These are phyloP conservation scores for Stygiomarasmius scandens DNA, from an alignment of 1,284 basidiomycete genomes.

Conservation along the genomic window DNA sequence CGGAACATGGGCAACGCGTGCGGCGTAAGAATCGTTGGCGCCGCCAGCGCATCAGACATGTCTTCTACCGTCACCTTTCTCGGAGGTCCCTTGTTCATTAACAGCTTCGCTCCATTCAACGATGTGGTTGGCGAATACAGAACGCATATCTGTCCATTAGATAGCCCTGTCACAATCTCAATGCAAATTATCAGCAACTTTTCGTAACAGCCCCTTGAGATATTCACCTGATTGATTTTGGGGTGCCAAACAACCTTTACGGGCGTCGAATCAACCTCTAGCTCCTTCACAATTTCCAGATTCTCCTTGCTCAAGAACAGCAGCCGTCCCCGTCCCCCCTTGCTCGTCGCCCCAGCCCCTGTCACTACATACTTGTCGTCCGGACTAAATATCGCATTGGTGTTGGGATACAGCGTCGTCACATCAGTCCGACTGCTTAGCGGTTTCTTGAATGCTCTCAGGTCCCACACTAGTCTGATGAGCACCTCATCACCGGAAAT, in stretches of 20 bases:
- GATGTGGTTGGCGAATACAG: constrained; percentile 89
- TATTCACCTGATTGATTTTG: constrained; percentile 93
- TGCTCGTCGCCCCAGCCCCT: constrained; percentile 68
- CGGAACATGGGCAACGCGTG: constrained; percentile 89
- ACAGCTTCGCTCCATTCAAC: constrained; percentile 88
- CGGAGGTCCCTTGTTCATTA: constrained; percentile 76
- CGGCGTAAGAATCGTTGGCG: constrained; percentile 85
- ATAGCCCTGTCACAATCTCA: constrained; percentile 83
- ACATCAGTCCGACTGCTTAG: constrained; percentile 66
- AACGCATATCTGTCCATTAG: constrained; percentile 87
- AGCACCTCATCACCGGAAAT: constrained; percentile 19
- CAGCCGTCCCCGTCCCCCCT: constrained; percentile 71
- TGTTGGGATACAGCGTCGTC: constrained; percentile 84
- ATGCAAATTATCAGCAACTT: constrained; percentile 8
- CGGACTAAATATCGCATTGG: constrained; percentile 92
- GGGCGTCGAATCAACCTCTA: constrained; percentile 76
- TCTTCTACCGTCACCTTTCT: constrained; percentile 79
- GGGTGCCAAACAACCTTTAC: constrained; percentile 92
- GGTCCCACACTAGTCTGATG: constrained; percentile 82
- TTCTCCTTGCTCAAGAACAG: constrained; percentile 73
- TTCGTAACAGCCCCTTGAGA: no score
- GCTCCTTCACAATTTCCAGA: constrained; percentile 65
- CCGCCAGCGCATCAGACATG: constrained; percentile 81
- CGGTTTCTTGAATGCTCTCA: constrained; percentile 86
- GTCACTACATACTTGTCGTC: constrained; percentile 88